phyloP scores from a whole-genome alignment of 1,139 yeast genomes.

The Saccharomyces hybrid region DNA sequence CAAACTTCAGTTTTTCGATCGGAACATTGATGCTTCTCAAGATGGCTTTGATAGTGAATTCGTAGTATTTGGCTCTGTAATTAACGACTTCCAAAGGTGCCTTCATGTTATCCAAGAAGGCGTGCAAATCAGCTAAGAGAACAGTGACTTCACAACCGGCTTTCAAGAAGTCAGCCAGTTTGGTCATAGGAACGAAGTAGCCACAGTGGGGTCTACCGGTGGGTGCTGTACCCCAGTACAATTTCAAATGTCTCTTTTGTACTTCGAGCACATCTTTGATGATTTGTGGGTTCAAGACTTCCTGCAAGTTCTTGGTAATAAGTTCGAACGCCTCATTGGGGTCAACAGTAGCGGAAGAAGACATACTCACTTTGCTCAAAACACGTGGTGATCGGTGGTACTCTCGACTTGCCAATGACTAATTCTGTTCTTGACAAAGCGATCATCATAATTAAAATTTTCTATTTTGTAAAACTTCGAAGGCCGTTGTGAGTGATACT shows the following conservation, averaged over 20 bases:
- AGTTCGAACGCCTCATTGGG: slow-evolving; percentile 66
- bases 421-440: background rate
- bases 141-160: slow-evolving; percentile 96
- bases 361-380: background rate
- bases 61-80: slow-evolving; percentile 86
- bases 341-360: slow-evolving; percentile 18
- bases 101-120: slow-evolving; percentile 95
- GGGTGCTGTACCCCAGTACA: slow-evolving; percentile 97
- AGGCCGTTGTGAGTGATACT: background rate
- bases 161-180: slow-evolving; percentile 85
- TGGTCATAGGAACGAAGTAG: slow-evolving; percentile 95
- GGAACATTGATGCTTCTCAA: slow-evolving; percentile 84
- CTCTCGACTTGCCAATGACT: background rate
- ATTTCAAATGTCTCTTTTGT: slow-evolving; percentile 69
- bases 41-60: slow-evolving; percentile 71
- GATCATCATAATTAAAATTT: background rate
- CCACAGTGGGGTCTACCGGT: slow-evolving; percentile 99
- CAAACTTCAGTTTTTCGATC: slow-evolving; percentile 76
- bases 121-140: slow-evolving; percentile 93
- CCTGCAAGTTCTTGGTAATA: slow-evolving; percentile 83
- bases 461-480: background rate
- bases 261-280: slow-evolving; percentile 76
- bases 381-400: background rate
- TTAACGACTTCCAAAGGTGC: slow-evolving; percentile 90
- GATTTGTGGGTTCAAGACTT: slow-evolving; percentile 81